Evolutionary conservation across 2,329 filamentous ascomycete genomes (phyloP).

Genomic region (Sclerotinia nivalis): DNA sequence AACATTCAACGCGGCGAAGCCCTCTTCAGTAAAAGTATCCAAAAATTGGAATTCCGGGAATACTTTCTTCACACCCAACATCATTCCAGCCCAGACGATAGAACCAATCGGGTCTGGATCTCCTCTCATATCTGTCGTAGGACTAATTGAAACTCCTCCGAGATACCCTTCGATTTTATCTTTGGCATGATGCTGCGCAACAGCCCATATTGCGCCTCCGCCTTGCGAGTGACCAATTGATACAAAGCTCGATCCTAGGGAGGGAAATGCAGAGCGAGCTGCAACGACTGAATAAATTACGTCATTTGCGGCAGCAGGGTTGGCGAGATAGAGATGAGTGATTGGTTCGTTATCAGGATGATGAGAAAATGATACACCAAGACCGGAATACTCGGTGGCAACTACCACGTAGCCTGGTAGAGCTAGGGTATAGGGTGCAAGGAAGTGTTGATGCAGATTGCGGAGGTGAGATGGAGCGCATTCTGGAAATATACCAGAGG

Average conservation of each 20-base stretch:
- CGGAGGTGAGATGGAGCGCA: conserved; percentile 47
- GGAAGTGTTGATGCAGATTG: conserved; percentile 46
- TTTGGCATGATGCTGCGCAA: conserved; percentile 36
- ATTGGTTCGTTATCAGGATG: conserved; percentile 43
- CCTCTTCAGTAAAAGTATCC: neutral
- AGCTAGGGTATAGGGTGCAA: conserved; percentile 45
- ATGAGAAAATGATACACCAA: conserved; percentile 43
- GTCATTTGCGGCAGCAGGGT: conserved; percentile 47
- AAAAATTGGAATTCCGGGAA: neutral
- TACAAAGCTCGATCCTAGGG: conserved; percentile 46
- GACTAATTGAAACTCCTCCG: conserved; percentile 22
- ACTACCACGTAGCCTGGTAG: conserved; percentile 49
- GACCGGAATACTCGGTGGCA: conserved; percentile 48
- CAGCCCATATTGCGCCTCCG: conserved; percentile 47
- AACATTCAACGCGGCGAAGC: too few relatives aligned
- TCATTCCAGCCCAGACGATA: neutral
- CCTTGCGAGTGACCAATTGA: conserved; percentile 51
- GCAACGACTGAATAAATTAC: conserved; percentile 47
- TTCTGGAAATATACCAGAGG: conserved; percentile 45
- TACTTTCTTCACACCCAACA: neutral
- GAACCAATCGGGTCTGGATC: neutral
- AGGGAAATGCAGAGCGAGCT: conserved; percentile 46
- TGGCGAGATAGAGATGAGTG: conserved; percentile 46
- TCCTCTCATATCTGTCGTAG: neutral
- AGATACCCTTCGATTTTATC: conserved; percentile 25